Percentiles rank a stretch among this genome's conserved stretches.
phyloP scores from a whole-genome alignment of 176 grass and related monocot species.

The Oryza longistaminata region DNA sequence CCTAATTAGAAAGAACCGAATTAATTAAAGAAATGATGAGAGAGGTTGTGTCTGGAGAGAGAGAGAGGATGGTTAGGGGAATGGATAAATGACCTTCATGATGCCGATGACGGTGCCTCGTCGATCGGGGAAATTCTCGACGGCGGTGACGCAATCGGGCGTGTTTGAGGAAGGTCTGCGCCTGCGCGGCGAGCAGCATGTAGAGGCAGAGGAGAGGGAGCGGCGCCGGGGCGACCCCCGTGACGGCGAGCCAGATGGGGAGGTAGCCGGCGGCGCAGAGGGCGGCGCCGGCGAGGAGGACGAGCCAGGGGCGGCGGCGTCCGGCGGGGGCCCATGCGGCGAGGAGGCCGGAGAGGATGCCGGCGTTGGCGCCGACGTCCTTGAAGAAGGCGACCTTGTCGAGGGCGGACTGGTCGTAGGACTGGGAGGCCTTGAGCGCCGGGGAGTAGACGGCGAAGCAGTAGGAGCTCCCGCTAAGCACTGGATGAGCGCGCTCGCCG shows the following conservation, averaged over 20 bases:
- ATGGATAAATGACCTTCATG: slow-evolving; percentile 67
- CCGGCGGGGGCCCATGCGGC: slow-evolving; percentile 49
- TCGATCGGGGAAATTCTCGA: slow-evolving; percentile 81
- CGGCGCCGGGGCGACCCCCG: slow-evolving; percentile 45
- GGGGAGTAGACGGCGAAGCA: slow-evolving; percentile 85
- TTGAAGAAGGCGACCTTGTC: slow-evolving; percentile 94
- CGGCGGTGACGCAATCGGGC: slow-evolving; percentile 73
- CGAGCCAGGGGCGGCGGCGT: slow-evolving; percentile 44
- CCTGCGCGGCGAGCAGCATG: slow-evolving; percentile 86
- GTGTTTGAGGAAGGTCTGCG: slow-evolving; percentile 97
- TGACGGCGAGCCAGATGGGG: slow-evolving; percentile 81
- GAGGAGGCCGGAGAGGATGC: slow-evolving; percentile 76
- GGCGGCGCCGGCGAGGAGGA: slow-evolving; percentile 58
- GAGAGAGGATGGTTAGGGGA: not conserved
- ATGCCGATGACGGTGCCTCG: slow-evolving; percentile 91
- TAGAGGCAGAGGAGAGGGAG: slow-evolving; percentile 59
- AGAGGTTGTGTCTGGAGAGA: not conserved
- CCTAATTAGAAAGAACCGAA: too few relatives aligned
- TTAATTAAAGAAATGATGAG: not conserved
- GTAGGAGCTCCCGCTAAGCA: slow-evolving; percentile 59
- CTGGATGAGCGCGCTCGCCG: slow-evolving; percentile 72
- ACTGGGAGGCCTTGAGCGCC: slow-evolving; percentile 67
- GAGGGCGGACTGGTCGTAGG: slow-evolving; percentile 89
- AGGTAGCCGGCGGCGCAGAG: slow-evolving; percentile 71
- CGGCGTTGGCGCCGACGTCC: slow-evolving; percentile 87